These are phyloP conservation scores for Mollisia scopiformis DNA, from an alignment of 2,329 filamentous ascomycete species.

Conservation along the genomic window DNA sequence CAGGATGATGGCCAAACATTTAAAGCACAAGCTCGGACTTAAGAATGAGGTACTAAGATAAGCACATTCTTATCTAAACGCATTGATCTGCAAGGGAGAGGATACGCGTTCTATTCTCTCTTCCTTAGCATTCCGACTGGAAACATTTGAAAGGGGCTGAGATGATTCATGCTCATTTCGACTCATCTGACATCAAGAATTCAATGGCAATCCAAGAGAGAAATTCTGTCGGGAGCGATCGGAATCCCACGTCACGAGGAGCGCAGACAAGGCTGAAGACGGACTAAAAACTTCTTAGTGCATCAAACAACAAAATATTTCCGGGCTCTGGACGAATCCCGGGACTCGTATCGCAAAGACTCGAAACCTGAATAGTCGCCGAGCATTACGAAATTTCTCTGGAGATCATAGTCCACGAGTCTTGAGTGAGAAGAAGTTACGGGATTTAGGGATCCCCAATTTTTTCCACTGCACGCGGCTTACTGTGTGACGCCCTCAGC, in stretches of 20 bases:
- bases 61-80: background rate
- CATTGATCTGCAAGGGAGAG: background rate
- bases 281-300: background rate
- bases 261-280: slow-evolving; percentile 7
- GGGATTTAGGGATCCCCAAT: background rate
- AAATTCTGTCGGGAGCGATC: background rate
- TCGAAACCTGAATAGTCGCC: slow-evolving; percentile 1
- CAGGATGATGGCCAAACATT: too few species aligned
- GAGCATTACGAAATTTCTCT: background rate
- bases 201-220: background rate
- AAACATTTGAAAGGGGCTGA: slow-evolving; percentile 3
- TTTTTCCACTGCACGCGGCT: background rate
- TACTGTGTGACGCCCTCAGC: background rate
- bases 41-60: too few species aligned
- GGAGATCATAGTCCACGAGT: background rate
- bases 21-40: too few species aligned
- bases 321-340: background rate
- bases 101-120: background rate
- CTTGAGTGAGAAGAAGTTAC: background rate
- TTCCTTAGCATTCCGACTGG: background rate
- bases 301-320: background rate
- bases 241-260: background rate
- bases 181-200: slow-evolving; percentile 8
- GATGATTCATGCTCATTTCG: slow-evolving; percentile 2
- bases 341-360: background rate